Evolutionary conservation across 2,329 filamentous ascomycete species (phyloP).

Genomic region (Apiospora pterosperma): DNA sequence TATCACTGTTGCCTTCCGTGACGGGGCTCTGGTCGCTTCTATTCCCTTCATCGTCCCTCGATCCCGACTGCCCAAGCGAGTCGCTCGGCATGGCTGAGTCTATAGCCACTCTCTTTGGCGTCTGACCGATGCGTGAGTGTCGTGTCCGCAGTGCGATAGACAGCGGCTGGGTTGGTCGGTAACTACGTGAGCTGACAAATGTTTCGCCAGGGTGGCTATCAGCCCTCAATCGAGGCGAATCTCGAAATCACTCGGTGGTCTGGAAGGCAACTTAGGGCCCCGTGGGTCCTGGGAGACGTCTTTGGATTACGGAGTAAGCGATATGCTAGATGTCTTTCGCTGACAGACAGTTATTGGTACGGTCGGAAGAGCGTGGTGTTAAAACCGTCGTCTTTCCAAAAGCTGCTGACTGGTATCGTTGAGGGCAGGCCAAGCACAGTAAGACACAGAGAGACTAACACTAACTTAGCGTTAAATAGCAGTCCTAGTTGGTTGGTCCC

Average conservation of each 20-base stretch:
- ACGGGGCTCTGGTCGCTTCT: background rate
- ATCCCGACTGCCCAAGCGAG: background rate
- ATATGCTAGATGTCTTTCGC: background rate
- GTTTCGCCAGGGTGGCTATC: background rate
- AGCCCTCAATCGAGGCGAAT: background rate
- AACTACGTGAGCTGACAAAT: background rate
- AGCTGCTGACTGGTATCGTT: background rate
- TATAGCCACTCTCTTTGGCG: background rate
- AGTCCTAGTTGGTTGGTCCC: background rate
- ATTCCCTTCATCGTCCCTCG: background rate
- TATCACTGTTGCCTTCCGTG: slow-evolving; percentile 27
- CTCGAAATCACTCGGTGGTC: background rate
- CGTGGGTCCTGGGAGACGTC: background rate
- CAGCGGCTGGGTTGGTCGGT: background rate
- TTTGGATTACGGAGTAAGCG: background rate
- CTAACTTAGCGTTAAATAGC: background rate
- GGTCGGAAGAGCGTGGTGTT: background rate
- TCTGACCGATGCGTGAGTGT: background rate
- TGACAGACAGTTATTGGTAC: background rate
- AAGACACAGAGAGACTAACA: background rate
- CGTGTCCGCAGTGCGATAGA: background rate
- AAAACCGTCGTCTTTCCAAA: background rate
- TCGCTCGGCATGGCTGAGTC: background rate
- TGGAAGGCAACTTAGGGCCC: background rate
- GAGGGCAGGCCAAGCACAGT: background rate